phyloP scores from a whole-genome alignment of 2,329 filamentous ascomycete genomes.

The Phoma sp. region DNA sequence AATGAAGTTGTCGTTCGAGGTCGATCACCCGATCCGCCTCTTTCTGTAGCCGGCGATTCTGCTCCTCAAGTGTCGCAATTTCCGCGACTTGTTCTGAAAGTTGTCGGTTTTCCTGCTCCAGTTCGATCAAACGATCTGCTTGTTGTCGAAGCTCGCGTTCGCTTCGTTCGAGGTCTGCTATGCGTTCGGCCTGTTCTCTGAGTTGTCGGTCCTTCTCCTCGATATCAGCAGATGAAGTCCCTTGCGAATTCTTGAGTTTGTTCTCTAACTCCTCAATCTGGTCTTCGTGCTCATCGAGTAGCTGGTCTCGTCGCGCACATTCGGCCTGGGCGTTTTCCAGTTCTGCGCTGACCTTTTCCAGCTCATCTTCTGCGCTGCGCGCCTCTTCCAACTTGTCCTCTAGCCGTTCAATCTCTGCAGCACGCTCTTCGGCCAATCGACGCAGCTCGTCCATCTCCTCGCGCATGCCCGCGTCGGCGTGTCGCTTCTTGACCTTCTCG shows the following conservation, averaged over 20 bases:
- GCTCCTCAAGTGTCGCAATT: conserved; percentile 36
- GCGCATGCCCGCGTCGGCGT: conserved; percentile 72
- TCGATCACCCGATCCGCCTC: conserved; percentile 11
- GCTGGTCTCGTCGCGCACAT: conserved; percentile 39
- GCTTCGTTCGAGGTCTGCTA: conserved; percentile 30
- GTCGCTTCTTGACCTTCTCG: conserved; percentile 77
- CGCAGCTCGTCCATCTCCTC: conserved; percentile 62
- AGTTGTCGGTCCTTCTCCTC: conserved; percentile 42
- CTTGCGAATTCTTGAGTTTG: conserved; percentile 39
- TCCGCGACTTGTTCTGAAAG: conserved; percentile 38
- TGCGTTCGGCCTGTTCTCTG: conserved; percentile 36
- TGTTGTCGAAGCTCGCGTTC: conserved; percentile 11
- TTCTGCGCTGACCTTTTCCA: conserved; percentile 44
- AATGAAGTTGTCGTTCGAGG: conserved; percentile 32
- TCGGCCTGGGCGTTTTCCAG: conserved; percentile 45
- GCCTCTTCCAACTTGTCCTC: conserved; percentile 44
- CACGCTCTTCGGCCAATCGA: conserved; percentile 52
- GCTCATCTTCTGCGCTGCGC: conserved; percentile 38
- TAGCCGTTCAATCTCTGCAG: conserved; percentile 42
- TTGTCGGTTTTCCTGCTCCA: conserved; percentile 40
- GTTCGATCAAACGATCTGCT: conserved; percentile 17
- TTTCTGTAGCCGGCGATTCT: conserved; percentile 32
- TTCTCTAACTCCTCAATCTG: conserved; percentile 44
- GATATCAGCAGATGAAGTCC: conserved; percentile 33
- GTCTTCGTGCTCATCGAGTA: conserved; percentile 48